Evolutionary conservation across 768 basidiomycete species (phyloP).

Genomic region (Tulasnella sp.): DNA sequence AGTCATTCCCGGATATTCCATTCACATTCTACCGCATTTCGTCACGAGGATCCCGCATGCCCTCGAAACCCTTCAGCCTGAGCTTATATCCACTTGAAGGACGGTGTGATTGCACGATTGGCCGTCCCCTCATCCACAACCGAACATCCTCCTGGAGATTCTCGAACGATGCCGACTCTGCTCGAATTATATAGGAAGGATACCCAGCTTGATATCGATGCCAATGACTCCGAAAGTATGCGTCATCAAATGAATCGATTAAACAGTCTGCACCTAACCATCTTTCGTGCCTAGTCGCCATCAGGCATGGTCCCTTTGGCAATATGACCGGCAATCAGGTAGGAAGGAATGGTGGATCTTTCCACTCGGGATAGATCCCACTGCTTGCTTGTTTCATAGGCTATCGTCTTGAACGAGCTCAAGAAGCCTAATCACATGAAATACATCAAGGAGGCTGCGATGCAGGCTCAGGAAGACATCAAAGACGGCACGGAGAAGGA

Average conservation of each 20-base stretch:
- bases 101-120: too few species aligned
- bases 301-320: slow-evolving; percentile 15
- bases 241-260: not conserved
- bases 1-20: too few species aligned
- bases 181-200: slow-evolving; percentile 20
- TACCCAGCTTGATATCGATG: slow-evolving; percentile 21
- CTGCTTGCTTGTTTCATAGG: slow-evolving; percentile 11
- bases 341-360: not conserved
- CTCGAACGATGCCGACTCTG: slow-evolving; percentile 2
- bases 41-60: too few species aligned
- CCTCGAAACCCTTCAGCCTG: too few species aligned
- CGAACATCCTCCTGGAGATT: too few species aligned
- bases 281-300: slow-evolving; percentile 1
- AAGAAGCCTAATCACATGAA: slow-evolving; percentile 13
- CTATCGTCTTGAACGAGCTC: slow-evolving; percentile 19
- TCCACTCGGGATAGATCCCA: not conserved
- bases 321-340: slow-evolving; percentile 21
- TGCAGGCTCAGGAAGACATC: slow-evolving; percentile 14
- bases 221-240: slow-evolving; percentile 19
- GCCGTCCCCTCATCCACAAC: too few species aligned
- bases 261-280: too few species aligned
- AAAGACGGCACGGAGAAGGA: not conserved
- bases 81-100: too few species aligned
- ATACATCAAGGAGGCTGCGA: slow-evolving; percentile 14
- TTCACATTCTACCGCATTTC: too few species aligned